Percentiles rank a stretch among this genome's conserved stretches.
These are phyloP conservation scores for Coemansia sp. DNA, from an alignment of 192 early-diverging fungal species.

Conservation along the genomic window DNA sequence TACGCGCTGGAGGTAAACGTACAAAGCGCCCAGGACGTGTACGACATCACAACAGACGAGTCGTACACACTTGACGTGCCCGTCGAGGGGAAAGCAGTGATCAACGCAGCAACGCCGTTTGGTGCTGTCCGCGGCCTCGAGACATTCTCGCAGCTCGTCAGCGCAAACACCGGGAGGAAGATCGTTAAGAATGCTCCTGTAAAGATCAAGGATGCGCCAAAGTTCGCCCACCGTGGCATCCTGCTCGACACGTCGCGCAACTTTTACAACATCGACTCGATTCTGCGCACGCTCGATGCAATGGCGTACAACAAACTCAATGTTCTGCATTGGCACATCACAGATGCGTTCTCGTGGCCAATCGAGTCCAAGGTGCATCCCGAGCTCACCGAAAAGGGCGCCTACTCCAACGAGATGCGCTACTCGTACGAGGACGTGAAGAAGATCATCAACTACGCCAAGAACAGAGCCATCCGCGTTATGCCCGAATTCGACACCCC, in stretches of 20 bases:
- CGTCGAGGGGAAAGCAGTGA: conserved; percentile 51
- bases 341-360: conserved; percentile 72
- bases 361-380: conserved; percentile 65
- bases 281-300: conserved; percentile 64
- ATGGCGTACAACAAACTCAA: conserved; percentile 75
- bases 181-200: conserved; percentile 61
- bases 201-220: conserved; percentile 62
- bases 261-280: conserved; percentile 63
- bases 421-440: conserved; percentile 74
- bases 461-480: conserved; percentile 74
- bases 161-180: conserved; percentile 51
- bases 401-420: conserved; percentile 64
- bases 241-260: conserved; percentile 72
- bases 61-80: conserved; percentile 68
- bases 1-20: conserved; percentile 52
- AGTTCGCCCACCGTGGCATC: conserved; percentile 67
- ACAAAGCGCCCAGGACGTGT: conserved; percentile 48
- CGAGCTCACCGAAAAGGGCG: conserved; percentile 61
- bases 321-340: conserved; percentile 78
- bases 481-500: conserved; percentile 92
- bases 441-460: conserved; percentile 71
- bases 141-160: conserved; percentile 75
- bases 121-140: conserved; percentile 73
- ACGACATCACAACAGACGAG: conserved; percentile 65
- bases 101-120: conserved; percentile 61